phyloP scores from a whole-genome alignment of 2,329 filamentous ascomycete genomes.

The Stemphylium vesicarium region DNA sequence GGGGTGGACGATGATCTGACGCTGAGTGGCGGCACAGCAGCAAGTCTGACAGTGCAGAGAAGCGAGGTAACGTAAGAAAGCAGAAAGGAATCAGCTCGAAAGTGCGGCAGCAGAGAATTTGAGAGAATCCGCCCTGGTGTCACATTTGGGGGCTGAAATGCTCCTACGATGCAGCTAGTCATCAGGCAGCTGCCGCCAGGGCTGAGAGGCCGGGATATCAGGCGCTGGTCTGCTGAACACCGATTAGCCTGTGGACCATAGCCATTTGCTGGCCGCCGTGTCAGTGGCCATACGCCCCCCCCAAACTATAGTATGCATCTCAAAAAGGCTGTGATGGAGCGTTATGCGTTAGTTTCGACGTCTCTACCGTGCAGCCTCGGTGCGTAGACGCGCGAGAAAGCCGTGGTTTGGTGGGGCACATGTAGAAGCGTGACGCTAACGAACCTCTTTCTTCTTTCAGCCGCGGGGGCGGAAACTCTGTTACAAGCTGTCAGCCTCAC shows the following conservation, averaged over 20 bases:
- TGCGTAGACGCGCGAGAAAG: conserved; percentile 2
- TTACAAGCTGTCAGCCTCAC: conserved; percentile 13
- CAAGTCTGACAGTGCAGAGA: conserved; percentile 30
- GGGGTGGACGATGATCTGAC: conserved; percentile 25
- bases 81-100: conserved; percentile 17
- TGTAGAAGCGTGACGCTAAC: conserved; percentile 12
- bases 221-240: conserved; percentile 32
- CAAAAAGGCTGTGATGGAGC: conserved; percentile 3
- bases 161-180: conserved; percentile 37
- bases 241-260: conserved; percentile 7
- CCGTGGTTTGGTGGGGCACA: conserved; percentile 11
- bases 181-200: conserved; percentile 36
- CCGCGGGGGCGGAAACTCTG: conserved; percentile 2
- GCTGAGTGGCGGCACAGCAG: conserved; percentile 28
- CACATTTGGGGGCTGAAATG: conserved; percentile 33
- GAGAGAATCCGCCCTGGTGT: conserved; percentile 23
- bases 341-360: conserved; percentile 8
- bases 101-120: conserved; percentile 28
- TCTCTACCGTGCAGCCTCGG: conserved; percentile 1
- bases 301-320: conserved; percentile 1
- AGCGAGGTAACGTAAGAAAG: conserved; percentile 24
- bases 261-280: conserved; percentile 5
- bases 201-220: conserved; percentile 24
- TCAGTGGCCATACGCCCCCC: conserved; percentile 17
- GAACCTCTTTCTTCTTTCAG: conserved; percentile 5